phyloP scores from a whole-genome alignment of 2,329 filamentous ascomycete species.

The Colletotrichum liriopes region DNA sequence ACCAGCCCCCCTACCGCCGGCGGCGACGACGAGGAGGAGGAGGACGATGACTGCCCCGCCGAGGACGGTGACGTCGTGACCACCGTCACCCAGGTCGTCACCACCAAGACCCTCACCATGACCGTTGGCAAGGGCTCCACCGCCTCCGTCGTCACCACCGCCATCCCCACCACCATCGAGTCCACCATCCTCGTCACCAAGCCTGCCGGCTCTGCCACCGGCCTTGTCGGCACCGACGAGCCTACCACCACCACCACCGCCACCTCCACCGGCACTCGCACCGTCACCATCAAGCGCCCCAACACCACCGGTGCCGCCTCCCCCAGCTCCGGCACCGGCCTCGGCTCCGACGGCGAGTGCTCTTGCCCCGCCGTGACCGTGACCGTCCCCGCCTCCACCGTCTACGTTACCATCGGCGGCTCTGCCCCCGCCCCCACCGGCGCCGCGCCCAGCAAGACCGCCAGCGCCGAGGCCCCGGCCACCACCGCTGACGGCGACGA shows the following conservation, averaged over 20 bases:
- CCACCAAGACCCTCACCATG: conserved; percentile 53
- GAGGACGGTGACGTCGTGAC: conserved; percentile 41
- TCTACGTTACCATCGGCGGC: conserved; percentile 48
- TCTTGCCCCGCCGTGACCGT: conserved; percentile 45
- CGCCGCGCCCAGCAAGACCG: conserved; percentile 42
- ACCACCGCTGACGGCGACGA: conserved; percentile 42
- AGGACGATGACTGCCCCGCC: conserved; percentile 40
- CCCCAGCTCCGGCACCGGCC: conserved; percentile 26
- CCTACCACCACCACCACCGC: conserved; percentile 56
- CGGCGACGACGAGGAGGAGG: conserved; percentile 32
- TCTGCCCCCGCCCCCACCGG: conserved; percentile 22
- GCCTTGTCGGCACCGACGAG: conserved; percentile 43
- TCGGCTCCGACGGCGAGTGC: conserved; percentile 39
- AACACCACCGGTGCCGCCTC: conserved; percentile 20
- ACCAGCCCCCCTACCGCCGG: conserved; percentile 29
- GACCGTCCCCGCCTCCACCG: conserved; percentile 48
- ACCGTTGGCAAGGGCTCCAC: conserved; percentile 53
- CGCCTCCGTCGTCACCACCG: conserved; percentile 57
- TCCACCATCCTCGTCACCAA: conserved; percentile 53
- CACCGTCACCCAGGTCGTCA: conserved; percentile 50
- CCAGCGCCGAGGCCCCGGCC: conserved; percentile 44
- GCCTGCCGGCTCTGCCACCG: conserved; percentile 20
- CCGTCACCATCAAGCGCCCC: conserved; percentile 52
- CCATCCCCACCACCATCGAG: conserved; percentile 60
- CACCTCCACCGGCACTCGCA: conserved; percentile 55